phyloP scores from a whole-genome alignment of 140 eudicot genomes.

The Stevia rebaudiana region DNA sequence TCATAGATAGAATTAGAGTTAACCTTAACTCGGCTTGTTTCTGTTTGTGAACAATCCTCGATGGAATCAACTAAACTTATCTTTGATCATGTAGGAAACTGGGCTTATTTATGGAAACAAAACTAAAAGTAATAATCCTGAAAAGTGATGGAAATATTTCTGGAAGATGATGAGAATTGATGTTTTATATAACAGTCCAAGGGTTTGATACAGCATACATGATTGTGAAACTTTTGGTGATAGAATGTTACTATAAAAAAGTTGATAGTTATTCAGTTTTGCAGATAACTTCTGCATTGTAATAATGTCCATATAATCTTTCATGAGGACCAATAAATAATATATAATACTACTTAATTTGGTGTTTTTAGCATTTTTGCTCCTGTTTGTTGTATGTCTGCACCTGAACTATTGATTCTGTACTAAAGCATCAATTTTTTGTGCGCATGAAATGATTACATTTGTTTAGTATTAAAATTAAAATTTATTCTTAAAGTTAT shows the following conservation, averaged over 20 bases:
- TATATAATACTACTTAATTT: neutral
- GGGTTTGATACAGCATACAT: constrained; percentile 17
- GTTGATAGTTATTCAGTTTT: constrained; percentile 29
- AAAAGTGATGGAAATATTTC: constrained; percentile 17
- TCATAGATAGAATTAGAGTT: no score
- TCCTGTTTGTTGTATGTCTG: neutral
- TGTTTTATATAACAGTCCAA: constrained; percentile 10
- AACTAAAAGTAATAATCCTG: constrained; percentile 35
- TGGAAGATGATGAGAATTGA: constrained; percentile 9
- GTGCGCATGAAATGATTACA: neutral
- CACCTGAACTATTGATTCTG: neutral
- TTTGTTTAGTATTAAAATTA: neutral
- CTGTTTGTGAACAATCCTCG: no score
- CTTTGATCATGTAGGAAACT: constrained; percentile 40
- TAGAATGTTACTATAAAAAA: constrained; percentile 1
- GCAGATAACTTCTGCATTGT: constrained; percentile 34
- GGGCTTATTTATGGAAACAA: constrained; percentile 67
- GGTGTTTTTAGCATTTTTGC: neutral
- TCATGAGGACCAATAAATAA: constrained; percentile 12
- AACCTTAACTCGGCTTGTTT: no score
- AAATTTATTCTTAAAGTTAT: neutral
- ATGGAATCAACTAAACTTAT: neutral
- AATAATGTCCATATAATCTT: constrained; percentile 27
- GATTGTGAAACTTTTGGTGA: constrained; percentile 22
- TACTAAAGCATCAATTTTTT: neutral